Conservation (phyloP, 805 yeast species). For the Zygotorulaspora danielsina region DNA sequence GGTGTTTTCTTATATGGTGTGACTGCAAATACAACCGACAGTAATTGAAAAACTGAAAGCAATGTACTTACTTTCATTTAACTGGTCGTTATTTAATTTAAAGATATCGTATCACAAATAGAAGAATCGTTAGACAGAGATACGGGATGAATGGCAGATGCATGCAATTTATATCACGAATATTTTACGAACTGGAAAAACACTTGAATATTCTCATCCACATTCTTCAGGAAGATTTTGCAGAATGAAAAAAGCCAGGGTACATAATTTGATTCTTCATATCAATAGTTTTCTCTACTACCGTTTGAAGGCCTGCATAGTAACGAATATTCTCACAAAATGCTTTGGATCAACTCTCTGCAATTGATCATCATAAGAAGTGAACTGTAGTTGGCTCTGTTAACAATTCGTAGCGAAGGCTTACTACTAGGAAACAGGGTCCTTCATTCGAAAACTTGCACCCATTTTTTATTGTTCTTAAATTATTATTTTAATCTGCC, state of each 20-base stretch:
- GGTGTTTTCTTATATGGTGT: conserved; percentile 1
- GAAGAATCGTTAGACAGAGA: not conserved
- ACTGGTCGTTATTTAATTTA: not conserved
- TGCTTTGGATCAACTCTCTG: not conserved
- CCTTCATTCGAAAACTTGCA: not conserved
- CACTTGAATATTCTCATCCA: not conserved
- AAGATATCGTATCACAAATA: not conserved
- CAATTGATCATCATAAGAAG: not conserved
- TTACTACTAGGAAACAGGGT: too few relatives aligned
- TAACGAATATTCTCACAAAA: too few relatives aligned
- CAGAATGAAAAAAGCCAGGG: not conserved
- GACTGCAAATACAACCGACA: not conserved
- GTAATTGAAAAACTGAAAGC: not conserved
- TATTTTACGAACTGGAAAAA: not conserved
- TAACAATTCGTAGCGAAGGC: too few relatives aligned
- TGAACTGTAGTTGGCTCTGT: too few relatives aligned
- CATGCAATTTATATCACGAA: not conserved
- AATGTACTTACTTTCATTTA: not conserved
- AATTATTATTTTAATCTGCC: not conserved
- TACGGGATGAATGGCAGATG: too few relatives aligned
- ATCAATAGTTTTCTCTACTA: not conserved
- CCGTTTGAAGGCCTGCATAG: too few relatives aligned
- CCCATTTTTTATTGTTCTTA: not conserved
- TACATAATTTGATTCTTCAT: not conserved
- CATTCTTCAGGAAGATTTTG: not conserved